These are phyloP conservation scores for Dioszegia crocea DNA, from an alignment of 768 basidiomycete genomes.

Conservation along the genomic window DNA sequence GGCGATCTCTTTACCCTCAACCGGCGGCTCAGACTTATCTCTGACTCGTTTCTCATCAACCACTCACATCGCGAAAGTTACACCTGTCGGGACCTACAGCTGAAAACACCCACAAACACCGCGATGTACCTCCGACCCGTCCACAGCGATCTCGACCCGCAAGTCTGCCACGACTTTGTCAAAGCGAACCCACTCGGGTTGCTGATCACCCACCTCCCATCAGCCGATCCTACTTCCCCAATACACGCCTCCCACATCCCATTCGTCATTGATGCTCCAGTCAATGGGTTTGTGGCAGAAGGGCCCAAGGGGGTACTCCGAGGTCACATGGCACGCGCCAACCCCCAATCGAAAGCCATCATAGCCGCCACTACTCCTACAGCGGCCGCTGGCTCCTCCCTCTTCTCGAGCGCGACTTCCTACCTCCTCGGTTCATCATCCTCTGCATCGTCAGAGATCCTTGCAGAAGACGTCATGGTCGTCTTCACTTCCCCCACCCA, in stretches of 20 bases:
- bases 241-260: slow-evolving; percentile 52
- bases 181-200: slow-evolving; percentile 50
- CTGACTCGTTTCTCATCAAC: no score
- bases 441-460: background rate
- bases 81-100: no score
- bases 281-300: no score
- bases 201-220: slow-evolving; percentile 46
- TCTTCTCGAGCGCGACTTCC: background rate
- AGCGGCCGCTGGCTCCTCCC: no score
- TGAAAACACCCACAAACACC: no score
- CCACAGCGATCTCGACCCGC: slow-evolving; percentile 50
- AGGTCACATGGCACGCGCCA: slow-evolving; percentile 47
- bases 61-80: no score
- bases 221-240: slow-evolving; percentile 20
- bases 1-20: no score
- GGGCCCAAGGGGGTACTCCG: slow-evolving; percentile 27
- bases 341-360: slow-evolving; percentile 45
- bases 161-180: slow-evolving; percentile 48
- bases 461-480: slow-evolving; percentile 42
- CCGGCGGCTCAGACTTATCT: no score
- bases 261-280: slow-evolving; percentile 34
- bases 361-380: background rate
- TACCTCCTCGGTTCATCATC: background rate
- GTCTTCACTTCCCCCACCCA: slow-evolving; percentile 45
- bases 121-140: slow-evolving; percentile 53